Evolutionary conservation across 2,329 filamentous ascomycete genomes (phyloP).

Genomic region (Phialophora verrucosa): DNA sequence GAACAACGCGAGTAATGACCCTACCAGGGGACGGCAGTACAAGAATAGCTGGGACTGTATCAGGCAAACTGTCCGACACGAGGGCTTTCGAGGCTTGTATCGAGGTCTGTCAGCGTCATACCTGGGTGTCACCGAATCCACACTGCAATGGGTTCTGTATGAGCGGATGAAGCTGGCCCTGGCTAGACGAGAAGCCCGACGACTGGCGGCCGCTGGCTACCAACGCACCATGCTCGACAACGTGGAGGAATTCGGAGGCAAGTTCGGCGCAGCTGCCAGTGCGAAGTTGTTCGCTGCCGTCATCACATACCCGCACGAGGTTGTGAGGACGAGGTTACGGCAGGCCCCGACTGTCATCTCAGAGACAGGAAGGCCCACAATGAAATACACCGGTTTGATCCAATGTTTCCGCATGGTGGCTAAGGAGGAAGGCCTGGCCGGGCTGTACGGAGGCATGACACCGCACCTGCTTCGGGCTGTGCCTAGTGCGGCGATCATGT

Average conservation of each 20-base stretch:
- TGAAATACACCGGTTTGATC: constrained; percentile 85
- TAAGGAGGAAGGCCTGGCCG: constrained; percentile 84
- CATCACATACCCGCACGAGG: constrained; percentile 90
- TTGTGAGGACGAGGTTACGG: constrained; percentile 80
- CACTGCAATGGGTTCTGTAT: constrained; percentile 91
- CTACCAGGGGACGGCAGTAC: constrained; percentile 70
- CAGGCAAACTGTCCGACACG: constrained; percentile 76
- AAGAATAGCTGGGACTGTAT: constrained; percentile 88
- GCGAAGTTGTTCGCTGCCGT: constrained; percentile 86
- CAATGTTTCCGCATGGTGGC: constrained; percentile 89
- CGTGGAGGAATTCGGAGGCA: constrained; percentile 77
- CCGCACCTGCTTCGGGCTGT: constrained; percentile 91
- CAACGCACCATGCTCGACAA: constrained; percentile 74
- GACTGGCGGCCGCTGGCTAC: constrained; percentile 63
- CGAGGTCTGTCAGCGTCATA: constrained; percentile 91
- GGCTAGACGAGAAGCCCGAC: constrained; percentile 64
- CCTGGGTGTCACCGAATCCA: constrained; percentile 86
- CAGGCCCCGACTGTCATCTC: constrained; percentile 84
- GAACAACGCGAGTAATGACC: constrained; percentile 67
- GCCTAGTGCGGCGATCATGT: constrained; percentile 93
- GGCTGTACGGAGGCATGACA: constrained; percentile 87
- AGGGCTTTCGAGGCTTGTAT: constrained; percentile 83
- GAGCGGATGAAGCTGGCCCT: constrained; percentile 87
- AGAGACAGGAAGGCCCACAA: constrained; percentile 64
- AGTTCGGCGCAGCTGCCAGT: constrained; percentile 76